Base-by-base conservation (phyloP, 768 basidiomycete genomes). In the Rhodocollybia butyracea region DNA sequence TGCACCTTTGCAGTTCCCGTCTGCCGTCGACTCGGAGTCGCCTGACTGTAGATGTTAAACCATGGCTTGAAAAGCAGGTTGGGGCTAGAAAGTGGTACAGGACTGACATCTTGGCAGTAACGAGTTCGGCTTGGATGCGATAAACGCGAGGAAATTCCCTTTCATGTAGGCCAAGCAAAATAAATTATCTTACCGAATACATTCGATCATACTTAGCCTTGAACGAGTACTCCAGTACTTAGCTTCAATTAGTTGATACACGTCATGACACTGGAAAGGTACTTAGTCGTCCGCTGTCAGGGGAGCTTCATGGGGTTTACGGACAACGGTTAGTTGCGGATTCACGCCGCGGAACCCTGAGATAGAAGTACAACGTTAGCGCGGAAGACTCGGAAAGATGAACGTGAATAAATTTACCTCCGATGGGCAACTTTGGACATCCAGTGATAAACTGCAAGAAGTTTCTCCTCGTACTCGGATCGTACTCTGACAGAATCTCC, bases 391-490 rank as follows among this genome's bases (percentile, higher is more conserved):
- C 21, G 26, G 29, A 19, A 38, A 36, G 12, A 39, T 11, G 24
- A 21, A 42, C 22, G 38, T 53, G 26, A 46, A 32, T 45, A 11
- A 12, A 73, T 87, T 30, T 59, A 93, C 94, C 95, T 63, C 95
- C 95, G 52, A 98, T 96, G 17, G 95, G 95, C 38, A 98, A 69
- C 70, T 96, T 97, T 15, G 95, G 95, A 66, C 95, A 96, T 41
- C 97, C 97, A 11, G 97, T 98, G 59, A 97, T 92, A 70, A 98
- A 99, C 67, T 98, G 95, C 30, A 99, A 74, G 73, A 89, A 97
- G 51, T 90, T 88, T 59, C 97, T 86, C 30, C 95, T 86, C n/a
- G 82, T 81, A 2, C 81, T 68, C 15, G 67, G 69, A 64, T 94
- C 88, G 63, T 89, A 97, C 53, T 83, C 81, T 1, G 90, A 77